Evolutionary conservation across 352 stramenopile species (phyloP), one percentile per base, ranked within the genome.

Genomic region (Phytophthora podocarpi): DNA sequence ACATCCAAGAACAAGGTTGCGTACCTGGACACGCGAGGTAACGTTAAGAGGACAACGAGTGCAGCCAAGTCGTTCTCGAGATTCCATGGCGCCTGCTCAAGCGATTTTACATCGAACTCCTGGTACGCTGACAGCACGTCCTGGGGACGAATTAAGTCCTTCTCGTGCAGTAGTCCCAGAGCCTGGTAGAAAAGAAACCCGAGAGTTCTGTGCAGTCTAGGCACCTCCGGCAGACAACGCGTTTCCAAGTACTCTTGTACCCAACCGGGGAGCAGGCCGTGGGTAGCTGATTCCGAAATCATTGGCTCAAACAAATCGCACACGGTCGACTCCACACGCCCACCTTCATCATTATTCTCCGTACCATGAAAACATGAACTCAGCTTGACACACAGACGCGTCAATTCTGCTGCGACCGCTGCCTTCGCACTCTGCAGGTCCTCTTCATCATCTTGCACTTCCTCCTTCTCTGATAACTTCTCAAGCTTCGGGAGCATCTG

Each of bases 391-490:
- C 76, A 85, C 34, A 87, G 21, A 7, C 67, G 64, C 16, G 85
- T 59, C 20, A 90, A 42, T 35, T 92, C 85, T 21, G 74, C 67
- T n/a, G 67, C 74, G 11, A 91, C 51, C 0, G 74, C 56, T 24
- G 70, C 64, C 26, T 83, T 82, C 8, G 78, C 73, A n/a, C 42
- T 63, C 24, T 62, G 59, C 7, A 90, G 47, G 23, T 83, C 78
- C 13, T 87, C 74, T 73, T 90, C 78, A 23, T 92, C 77, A 32
- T 92, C 82, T 60, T 79, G 80, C 13, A 92, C 48, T 48, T 90
- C 75, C n/a, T 90, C 80, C 20, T 78, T 83, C 40, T 87, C 79
- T 9, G 74, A 70, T 8, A 87, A 68, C 5, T 56, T 49, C 16
- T 91, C 64, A 4, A 91, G 70, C 36, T 53, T 70, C 7, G 78